Conservation (phyloP, 1,284 basidiomycete species). For the Leccinum insolens region DNA sequence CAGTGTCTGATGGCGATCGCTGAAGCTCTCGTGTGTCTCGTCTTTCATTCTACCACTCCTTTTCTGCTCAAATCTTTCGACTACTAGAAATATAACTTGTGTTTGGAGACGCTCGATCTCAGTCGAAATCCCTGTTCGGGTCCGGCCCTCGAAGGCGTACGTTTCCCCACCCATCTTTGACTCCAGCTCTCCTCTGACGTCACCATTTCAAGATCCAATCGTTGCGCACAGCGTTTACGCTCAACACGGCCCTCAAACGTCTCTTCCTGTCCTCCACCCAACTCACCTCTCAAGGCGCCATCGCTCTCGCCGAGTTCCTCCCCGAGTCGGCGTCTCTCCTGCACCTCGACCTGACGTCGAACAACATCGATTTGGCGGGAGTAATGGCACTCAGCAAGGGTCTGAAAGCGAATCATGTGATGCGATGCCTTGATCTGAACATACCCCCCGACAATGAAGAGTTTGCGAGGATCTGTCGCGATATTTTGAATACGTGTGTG, state of each 20-base stretch:
- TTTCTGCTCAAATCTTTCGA: background rate
- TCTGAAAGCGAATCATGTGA: constrained; percentile 78
- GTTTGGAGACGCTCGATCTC: constrained; percentile 92
- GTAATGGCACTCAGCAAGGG: constrained; percentile 91
- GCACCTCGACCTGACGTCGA: constrained; percentile 86
- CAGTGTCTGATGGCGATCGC: constrained; percentile 81
- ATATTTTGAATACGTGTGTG: constrained; percentile 83
- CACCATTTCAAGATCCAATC: constrained; percentile 71
- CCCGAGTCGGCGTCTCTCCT: constrained; percentile 87
- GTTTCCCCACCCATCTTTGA: constrained; percentile 27
- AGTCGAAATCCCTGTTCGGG: constrained; percentile 94
- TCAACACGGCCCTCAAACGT: constrained; percentile 91
- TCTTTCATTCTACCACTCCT: too few relatives aligned
- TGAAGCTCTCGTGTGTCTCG: constrained; percentile 73
- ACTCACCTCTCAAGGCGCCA: constrained; percentile 85
- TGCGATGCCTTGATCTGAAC: constrained; percentile 93
- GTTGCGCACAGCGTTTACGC: constrained; percentile 88
- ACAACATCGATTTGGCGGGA: constrained; percentile 85
- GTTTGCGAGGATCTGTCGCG: constrained; percentile 82
- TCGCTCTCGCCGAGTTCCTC: constrained; percentile 94
- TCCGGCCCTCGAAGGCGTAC: constrained; percentile 82
- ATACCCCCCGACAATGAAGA: constrained; percentile 89
- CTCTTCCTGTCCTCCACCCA: constrained; percentile 89
- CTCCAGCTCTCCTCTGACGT: background rate
- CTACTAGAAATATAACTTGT: constrained; percentile 86